Evolutionary conservation across 2,329 filamentous ascomycete genomes (phyloP).

Genomic region (Keithomyces neogunnii): DNA sequence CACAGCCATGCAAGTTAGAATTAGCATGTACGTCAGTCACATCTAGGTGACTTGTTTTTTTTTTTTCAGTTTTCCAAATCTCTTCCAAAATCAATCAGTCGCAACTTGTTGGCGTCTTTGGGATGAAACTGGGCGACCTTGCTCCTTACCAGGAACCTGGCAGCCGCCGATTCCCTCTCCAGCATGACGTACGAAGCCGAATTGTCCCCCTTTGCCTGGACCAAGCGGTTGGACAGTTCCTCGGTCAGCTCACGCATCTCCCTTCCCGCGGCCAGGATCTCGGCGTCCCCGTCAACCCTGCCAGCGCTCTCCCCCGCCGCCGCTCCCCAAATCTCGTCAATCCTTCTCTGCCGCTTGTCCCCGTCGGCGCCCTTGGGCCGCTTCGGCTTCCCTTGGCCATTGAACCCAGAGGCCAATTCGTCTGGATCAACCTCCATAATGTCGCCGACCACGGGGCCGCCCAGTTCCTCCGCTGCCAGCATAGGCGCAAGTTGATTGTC

Average conservation of each 20-base stretch:
- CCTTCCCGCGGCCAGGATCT: slow-evolving; percentile 39
- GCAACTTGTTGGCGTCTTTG: slow-evolving; percentile 49
- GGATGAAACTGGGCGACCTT: slow-evolving; percentile 61
- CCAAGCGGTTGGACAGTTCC: slow-evolving; percentile 49
- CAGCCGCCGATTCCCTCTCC: slow-evolving; percentile 52
- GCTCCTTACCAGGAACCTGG: slow-evolving; percentile 54
- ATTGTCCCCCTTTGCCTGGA: slow-evolving; percentile 44
- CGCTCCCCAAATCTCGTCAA: slow-evolving; percentile 55
- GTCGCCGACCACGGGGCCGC: slow-evolving; percentile 74
- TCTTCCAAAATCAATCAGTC: slow-evolving; percentile 55
- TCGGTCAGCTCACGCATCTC: slow-evolving; percentile 56
- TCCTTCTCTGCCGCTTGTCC: slow-evolving; percentile 48
- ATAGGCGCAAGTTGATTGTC: slow-evolving; percentile 62
- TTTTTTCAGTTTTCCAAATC: slow-evolving; percentile 45
- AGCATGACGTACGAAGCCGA: slow-evolving; percentile 50
- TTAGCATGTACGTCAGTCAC: not conserved
- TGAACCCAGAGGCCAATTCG: slow-evolving; percentile 52
- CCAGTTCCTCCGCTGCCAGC: slow-evolving; percentile 75
- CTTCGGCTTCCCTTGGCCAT: slow-evolving; percentile 47
- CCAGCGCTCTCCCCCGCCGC: slow-evolving; percentile 13
- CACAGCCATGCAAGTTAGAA: too few species aligned
- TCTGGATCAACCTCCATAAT: slow-evolving; percentile 55
- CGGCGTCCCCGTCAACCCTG: slow-evolving; percentile 27
- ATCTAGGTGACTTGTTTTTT: not conserved
- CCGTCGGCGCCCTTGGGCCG: slow-evolving; percentile 32